A percentile compares a stretch with the other conserved stretches of the same genome.
Evolutionary conservation across 768 basidiomycete genomes (phyloP).

Genomic region (Strobilomyces echinocephalus): DNA sequence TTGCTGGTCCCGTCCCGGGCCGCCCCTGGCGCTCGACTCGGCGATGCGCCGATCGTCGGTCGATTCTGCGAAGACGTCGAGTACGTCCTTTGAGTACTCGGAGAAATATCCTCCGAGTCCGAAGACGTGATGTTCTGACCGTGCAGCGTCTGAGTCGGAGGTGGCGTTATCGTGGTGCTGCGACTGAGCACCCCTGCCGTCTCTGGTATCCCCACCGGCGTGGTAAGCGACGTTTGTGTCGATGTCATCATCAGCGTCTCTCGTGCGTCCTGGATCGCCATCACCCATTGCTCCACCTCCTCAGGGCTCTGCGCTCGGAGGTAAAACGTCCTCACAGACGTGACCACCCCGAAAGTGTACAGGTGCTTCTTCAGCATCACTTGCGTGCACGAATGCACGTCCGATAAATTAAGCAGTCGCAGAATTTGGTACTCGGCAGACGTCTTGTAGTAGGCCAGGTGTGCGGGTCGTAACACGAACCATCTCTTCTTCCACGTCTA

Average conservation of each 20-base stretch:
- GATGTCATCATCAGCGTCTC: slow-evolving; percentile 59
- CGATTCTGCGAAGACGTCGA: slow-evolving; percentile 45
- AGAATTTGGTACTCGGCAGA: slow-evolving; percentile 92
- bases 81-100: slow-evolving; percentile 39
- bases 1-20: slow-evolving; percentile 59
- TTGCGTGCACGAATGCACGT: slow-evolving; percentile 85
- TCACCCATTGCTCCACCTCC: slow-evolving; percentile 84
- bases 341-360: slow-evolving; percentile 89
- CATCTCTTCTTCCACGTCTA: slow-evolving; percentile 99
- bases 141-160: slow-evolving; percentile 42
- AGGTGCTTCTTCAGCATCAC: slow-evolving; percentile 86
- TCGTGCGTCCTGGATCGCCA: slow-evolving; percentile 72
- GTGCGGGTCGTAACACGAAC: slow-evolving; percentile 91
- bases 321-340: slow-evolving; percentile 85
- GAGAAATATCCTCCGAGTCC: slow-evolving; percentile 71
- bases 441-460: slow-evolving; percentile 95
- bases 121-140: slow-evolving; percentile 61
- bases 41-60: slow-evolving; percentile 38
- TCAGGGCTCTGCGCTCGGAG: slow-evolving; percentile 67
- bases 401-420: slow-evolving; percentile 77
- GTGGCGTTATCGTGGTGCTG: slow-evolving; percentile 37
- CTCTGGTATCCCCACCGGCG: slow-evolving; percentile 52
- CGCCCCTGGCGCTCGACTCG: slow-evolving; percentile 34
- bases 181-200: slow-evolving; percentile 27
- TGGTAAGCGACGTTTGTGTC: slow-evolving; percentile 49